phyloP scores from a whole-genome alignment of 2,329 filamentous ascomycete species.

The Fusarium sp. region DNA sequence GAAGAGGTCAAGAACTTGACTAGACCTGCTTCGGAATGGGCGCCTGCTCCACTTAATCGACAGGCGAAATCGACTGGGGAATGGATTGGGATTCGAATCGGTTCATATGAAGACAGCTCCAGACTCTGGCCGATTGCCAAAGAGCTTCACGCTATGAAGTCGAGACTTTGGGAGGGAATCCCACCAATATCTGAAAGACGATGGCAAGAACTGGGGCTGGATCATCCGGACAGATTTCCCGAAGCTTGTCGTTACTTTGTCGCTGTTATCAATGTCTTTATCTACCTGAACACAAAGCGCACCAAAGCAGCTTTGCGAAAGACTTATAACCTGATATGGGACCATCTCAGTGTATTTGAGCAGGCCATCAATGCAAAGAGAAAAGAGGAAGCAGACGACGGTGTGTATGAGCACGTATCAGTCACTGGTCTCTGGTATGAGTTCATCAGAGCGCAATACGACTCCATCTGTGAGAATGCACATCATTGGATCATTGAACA shows the following conservation, averaged over 20 bases:
- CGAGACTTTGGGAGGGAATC: slow-evolving; percentile 43
- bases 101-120: slow-evolving; percentile 29
- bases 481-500: slow-evolving; percentile 41
- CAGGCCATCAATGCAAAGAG: slow-evolving; percentile 38
- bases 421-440: slow-evolving; percentile 40
- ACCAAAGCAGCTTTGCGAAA: slow-evolving; percentile 34
- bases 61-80: slow-evolving; percentile 2
- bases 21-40: slow-evolving; percentile 35
- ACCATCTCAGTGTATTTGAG: slow-evolving; percentile 38
- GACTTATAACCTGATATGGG: slow-evolving; percentile 43
- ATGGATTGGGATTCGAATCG: slow-evolving; percentile 24
- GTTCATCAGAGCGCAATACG: slow-evolving; percentile 39
- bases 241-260: slow-evolving; percentile 39
- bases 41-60: slow-evolving; percentile 31
- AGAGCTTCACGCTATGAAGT: slow-evolving; percentile 45
- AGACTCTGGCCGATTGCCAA: slow-evolving; percentile 36
- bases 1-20: slow-evolving; percentile 19
- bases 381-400: not conserved
- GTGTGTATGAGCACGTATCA: not conserved
- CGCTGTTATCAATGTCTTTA: slow-evolving; percentile 37
- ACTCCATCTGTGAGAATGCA: slow-evolving; percentile 25
- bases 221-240: slow-evolving; percentile 35
- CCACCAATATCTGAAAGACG: slow-evolving; percentile 41
- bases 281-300: slow-evolving; percentile 37
- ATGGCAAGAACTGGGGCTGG: slow-evolving; percentile 39